phyloP scores from a whole-genome alignment of 2,329 filamentous ascomycete genomes.

The Apiospora koreana region DNA sequence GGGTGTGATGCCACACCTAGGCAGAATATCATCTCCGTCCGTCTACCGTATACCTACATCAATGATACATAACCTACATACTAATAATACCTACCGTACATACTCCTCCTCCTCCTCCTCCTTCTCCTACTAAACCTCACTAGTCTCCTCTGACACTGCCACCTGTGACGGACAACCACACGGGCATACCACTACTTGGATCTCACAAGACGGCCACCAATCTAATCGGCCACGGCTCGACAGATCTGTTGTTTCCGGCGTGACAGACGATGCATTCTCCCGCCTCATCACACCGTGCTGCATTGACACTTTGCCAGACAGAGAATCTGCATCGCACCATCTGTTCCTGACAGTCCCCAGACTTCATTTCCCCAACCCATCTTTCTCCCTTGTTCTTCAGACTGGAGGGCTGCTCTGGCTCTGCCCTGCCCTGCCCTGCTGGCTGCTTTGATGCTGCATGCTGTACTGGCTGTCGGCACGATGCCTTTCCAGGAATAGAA shows the following conservation, averaged over 20 bases:
- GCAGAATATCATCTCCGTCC: background rate
- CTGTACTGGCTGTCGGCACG: background rate
- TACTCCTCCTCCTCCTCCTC: too few species aligned
- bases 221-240: slow-evolving; percentile 6
- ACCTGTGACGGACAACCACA: background rate
- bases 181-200: background rate
- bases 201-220: slow-evolving; percentile 3
- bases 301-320: background rate
- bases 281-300: slow-evolving; percentile 6
- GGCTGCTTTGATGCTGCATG: background rate
- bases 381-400: background rate
- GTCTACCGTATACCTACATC: too few species aligned
- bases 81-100: background rate
- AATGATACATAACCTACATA: background rate
- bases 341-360: background rate
- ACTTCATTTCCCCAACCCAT: background rate
- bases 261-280: slow-evolving; percentile 4
- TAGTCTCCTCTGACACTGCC: background rate
- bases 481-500: slow-evolving; percentile 8
- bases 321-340: slow-evolving; percentile 1
- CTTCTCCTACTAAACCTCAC: background rate
- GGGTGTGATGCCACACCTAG: background rate
- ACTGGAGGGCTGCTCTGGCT: background rate
- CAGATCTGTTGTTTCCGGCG: slow-evolving; percentile 6
- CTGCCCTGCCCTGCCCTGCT: background rate